Evolutionary conservation across 371 early-diverging fungal genomes (phyloP).

Genomic region (Sporodiniella umbellata): DNA sequence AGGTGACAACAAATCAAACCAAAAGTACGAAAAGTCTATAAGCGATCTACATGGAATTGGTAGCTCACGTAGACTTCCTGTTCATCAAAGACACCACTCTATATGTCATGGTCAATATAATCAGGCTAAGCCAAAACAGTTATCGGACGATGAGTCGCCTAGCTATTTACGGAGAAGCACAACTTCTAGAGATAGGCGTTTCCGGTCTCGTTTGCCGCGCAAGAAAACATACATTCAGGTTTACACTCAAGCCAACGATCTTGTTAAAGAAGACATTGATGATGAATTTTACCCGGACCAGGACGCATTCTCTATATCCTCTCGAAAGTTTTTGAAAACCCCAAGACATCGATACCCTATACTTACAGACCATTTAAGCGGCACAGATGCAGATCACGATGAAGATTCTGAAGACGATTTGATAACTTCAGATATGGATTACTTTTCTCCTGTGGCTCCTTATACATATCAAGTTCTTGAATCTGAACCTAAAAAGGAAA

Average conservation of each 20-base stretch:
- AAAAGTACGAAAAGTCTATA: neutral
- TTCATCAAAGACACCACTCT: slow-evolving; percentile 15
- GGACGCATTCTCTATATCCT: slow-evolving; percentile 6
- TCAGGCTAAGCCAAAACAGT: neutral
- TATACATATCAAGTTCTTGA: slow-evolving; percentile 24
- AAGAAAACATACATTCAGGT: slow-evolving; percentile 64
- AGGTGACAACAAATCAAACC: neutral
- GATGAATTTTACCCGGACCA: slow-evolving; percentile 41
- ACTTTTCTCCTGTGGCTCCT: slow-evolving; percentile 40
- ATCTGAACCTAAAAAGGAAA: neutral
- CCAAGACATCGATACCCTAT: no score
- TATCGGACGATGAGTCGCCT: neutral
- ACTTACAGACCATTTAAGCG: slow-evolving; percentile 24
- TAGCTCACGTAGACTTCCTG: neutral
- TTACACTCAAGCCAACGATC: slow-evolving; percentile 59
- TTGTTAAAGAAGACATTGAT: slow-evolving; percentile 62
- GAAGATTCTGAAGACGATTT: slow-evolving; percentile 29
- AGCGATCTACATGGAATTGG: no score
- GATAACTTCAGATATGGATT: slow-evolving; percentile 24
- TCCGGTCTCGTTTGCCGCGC: slow-evolving; percentile 38
- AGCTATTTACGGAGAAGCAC: slow-evolving; percentile 7
- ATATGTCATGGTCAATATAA: slow-evolving; percentile 15
- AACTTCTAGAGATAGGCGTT: slow-evolving; percentile 9
- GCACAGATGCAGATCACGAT: slow-evolving; percentile 23
- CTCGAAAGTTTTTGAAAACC: neutral